Base-by-base conservation (phyloP, 2,329 filamentous ascomycete species). In the Diaporthe sp. region DNA sequence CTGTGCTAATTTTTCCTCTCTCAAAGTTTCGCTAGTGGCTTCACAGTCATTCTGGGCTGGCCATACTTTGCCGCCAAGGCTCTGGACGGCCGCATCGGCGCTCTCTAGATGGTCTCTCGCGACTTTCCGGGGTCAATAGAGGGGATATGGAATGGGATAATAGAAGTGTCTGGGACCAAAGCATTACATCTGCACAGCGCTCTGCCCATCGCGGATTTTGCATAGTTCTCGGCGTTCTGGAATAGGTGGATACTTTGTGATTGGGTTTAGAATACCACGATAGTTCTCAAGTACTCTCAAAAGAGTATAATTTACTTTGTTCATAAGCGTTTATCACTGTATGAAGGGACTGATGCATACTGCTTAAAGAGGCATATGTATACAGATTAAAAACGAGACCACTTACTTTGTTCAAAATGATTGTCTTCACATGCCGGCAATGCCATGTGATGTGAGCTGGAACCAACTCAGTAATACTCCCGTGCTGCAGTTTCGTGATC, bases 31-130 rank as follows among this genome's bases (percentile, higher is more conserved):
- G 77, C 85, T 77, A 83, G 85, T 2, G 78, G 77, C 42, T 79
- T 83, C 55, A 77, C 76, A 5, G 34, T 80, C 12, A 78, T 85
- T 58, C 82, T 87, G n/a, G 82, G 83, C 71, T 86, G 85, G 85
- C 85, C 85, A 1, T 76, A 78, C 15, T 49, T 81, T 13, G 78
- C 78, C 63, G 60, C 75, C 55, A n/a, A 63, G 15, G 17, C 78
- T 42, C 34, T 83, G 12, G 78, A 82, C 76, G 82, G 82, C 42
- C 80, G 77, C 78, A 76, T 84, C 12, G 65, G 71, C 34, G 51
- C 60, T 34, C 39, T 57, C 4, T 72, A 82, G 85, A 70, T 17
- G 28, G 42, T 28, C 15, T 20, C 8, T 12, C 25, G 28, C 3
- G 22, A 58, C 25, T 10, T 49, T 22, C 37, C n/a, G 25, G 34